These are phyloP conservation scores for Peniophora sp. DNA, from an alignment of 1,284 basidiomycete genomes.

Conservation along the genomic window DNA sequence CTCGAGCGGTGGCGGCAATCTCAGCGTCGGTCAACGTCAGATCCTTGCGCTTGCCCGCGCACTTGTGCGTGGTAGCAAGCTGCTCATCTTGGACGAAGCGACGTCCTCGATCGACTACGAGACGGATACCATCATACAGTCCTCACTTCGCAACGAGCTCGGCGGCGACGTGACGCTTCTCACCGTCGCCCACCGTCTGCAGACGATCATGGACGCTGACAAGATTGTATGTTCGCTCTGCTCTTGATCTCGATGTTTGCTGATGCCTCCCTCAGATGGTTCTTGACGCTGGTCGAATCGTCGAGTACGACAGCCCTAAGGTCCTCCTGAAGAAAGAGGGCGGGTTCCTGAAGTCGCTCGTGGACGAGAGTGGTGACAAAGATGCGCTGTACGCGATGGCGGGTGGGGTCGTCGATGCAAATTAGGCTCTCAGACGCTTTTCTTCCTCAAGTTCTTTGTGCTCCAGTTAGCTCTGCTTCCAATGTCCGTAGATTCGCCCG, in stretches of 20 bases:
- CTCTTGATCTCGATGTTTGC: conserved; percentile 21
- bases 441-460: too few relatives aligned
- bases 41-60: conserved; percentile 51
- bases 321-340: conserved; percentile 45
- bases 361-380: conserved; percentile 51
- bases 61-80: conserved; percentile 48
- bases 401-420: too few relatives aligned
- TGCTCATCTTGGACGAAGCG: conserved; percentile 53
- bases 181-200: conserved; percentile 62
- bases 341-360: conserved; percentile 47
- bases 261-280: conserved; percentile 23
- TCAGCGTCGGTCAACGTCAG: conserved; percentile 68
- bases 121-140: conserved; percentile 53
- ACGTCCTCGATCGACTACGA: conserved; percentile 36
- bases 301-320: conserved; percentile 54
- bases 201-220: conserved; percentile 61
- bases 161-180: conserved; percentile 49
- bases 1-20: conserved; percentile 51
- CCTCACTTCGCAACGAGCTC: conserved; percentile 45
- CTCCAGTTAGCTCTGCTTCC: too few relatives aligned
- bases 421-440: too few relatives aligned
- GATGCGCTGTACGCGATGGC: conserved; percentile 41
- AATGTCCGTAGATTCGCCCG: too few relatives aligned
- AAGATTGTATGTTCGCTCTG: conserved; percentile 20
- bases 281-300: conserved; percentile 31